These are phyloP conservation scores for Exserohilum rostratum DNA, from an alignment of 2,329 filamentous ascomycete genomes.

Conservation along the genomic window DNA sequence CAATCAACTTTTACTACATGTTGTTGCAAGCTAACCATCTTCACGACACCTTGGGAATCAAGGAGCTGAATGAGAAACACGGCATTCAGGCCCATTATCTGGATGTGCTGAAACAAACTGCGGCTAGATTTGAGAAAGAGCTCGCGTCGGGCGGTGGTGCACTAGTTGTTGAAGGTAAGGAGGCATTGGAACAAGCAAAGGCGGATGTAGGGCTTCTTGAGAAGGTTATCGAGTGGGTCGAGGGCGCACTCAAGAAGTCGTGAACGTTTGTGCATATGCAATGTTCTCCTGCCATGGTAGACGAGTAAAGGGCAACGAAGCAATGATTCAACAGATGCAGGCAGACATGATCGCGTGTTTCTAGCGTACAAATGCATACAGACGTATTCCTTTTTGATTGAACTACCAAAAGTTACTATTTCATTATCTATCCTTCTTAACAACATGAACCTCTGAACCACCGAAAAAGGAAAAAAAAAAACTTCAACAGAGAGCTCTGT, in stretches of 20 bases:
- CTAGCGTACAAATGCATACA: no score
- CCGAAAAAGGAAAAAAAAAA: no score
- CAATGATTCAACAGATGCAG: background rate
- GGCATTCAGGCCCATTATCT: slow-evolving; percentile 53
- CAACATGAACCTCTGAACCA: no score
- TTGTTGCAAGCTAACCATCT: slow-evolving; percentile 58
- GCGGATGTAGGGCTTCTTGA: slow-evolving; percentile 44
- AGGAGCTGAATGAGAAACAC: slow-evolving; percentile 48
- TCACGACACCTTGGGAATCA: slow-evolving; percentile 55
- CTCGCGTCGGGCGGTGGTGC: slow-evolving; percentile 44
- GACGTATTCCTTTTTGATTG: no score
- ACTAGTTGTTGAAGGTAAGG: slow-evolving; percentile 47
- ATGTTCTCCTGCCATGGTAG: background rate
- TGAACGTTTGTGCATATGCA: slow-evolving; percentile 2
- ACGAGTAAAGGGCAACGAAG: background rate
- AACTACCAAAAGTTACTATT: no score
- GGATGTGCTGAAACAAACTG: slow-evolving; percentile 50
- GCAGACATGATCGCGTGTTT: no score
- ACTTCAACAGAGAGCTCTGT: no score
- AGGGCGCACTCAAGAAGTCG: slow-evolving; percentile 18
- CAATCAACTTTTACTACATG: slow-evolving; percentile 65
- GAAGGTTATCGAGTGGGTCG: slow-evolving; percentile 42
- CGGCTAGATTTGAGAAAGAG: slow-evolving; percentile 45
- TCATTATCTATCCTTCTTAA: no score
- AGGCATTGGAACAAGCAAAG: slow-evolving; percentile 42